A percentile compares a stretch with the other conserved stretches of the same genome.
These are phyloP conservation scores for Dillenia suffruticosa DNA, from an alignment of 164 flowering plant genomes.

Conservation along the genomic window DNA sequence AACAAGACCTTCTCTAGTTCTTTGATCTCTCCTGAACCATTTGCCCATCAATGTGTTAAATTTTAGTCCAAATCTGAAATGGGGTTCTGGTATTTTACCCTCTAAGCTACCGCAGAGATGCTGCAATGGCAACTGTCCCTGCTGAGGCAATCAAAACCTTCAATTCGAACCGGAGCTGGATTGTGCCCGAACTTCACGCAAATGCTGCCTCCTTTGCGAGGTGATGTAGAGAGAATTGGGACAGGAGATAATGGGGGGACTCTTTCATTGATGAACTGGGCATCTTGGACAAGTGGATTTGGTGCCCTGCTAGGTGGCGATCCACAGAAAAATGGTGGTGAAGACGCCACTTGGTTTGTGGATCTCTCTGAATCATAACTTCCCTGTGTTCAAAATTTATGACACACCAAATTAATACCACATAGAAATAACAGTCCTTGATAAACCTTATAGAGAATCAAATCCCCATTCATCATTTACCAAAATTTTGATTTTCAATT, in stretches of 20 bases:
- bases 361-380: constrained; percentile 14
- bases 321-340: constrained; percentile 45
- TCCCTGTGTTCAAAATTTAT: constrained; percentile 17
- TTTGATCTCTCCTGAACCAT: not conserved
- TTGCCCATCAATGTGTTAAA: no score
- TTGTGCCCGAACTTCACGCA: constrained; percentile 30
- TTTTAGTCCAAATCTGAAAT: no score
- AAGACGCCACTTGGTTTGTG: constrained; percentile 22
- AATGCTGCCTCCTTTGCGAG: constrained; percentile 27
- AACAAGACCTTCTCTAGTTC: not conserved
- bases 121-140: constrained; percentile 24
- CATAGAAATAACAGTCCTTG: no score
- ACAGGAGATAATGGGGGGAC: constrained; percentile 2
- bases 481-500: no score
- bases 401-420: not conserved
- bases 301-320: constrained; percentile 46
- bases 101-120: constrained; percentile 39
- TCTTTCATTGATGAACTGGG: constrained; percentile 20
- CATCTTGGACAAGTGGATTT: constrained; percentile 41
- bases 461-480: not conserved
- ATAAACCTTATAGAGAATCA: not conserved
- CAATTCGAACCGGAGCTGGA: constrained; percentile 43
- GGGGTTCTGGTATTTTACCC: no score
- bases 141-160: constrained; percentile 39
- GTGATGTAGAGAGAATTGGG: constrained; percentile 6